Evolutionary conservation across 1,284 basidiomycete genomes (phyloP), one percentile per base, ranked within the genome.

Genomic region (Salmacisia buchloeana): DNA sequence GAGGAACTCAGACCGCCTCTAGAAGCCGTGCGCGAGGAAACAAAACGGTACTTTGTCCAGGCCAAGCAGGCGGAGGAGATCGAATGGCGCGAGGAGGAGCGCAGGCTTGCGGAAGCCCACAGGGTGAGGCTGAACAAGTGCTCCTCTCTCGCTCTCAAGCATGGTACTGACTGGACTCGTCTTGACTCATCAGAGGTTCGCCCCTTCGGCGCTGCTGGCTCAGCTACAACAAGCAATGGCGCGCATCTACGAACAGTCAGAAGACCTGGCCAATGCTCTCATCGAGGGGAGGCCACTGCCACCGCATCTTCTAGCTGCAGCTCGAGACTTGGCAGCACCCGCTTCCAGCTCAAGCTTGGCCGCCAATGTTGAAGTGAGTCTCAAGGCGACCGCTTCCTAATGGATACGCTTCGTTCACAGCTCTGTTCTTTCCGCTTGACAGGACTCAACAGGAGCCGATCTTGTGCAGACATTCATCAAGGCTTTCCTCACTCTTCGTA

Each of bases 241-340:
- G 3, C 31, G 34, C 6, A 54, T 54, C 49, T 54, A 54, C 49
- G 49, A 54, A 54, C 49, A 54, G 27, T 54, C 49, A 33, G 49
- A 54, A 33, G 49, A 54, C 29, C 29, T 54, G 25, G 49, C 49
- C 31, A 54, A 54, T 33, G 49, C 49, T 5, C 49, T 54, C 29
- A 31, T 54, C 29, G 49, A 54, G 49, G 49, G 49, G 3, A 54
- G 49, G 34, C 25, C 23, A 29, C 29, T 54, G 13, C 49, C 49
- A 13, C 49, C 49, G 13, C 34, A 27, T 2, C 49, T 54, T 31
- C 27, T 54, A 7, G 49, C 49, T 31, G 49, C 49, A 4, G 49
- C 49, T 31, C 23, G 49, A 43, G 41, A 33, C 13, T 15, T 33
- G 15, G 31, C 49, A 13, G 49, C 29, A 18, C 25, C 29, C 9